Evolutionary conservation across 805 yeast genomes (phyloP).

Genomic region (Yamadazyma scolyti): DNA sequence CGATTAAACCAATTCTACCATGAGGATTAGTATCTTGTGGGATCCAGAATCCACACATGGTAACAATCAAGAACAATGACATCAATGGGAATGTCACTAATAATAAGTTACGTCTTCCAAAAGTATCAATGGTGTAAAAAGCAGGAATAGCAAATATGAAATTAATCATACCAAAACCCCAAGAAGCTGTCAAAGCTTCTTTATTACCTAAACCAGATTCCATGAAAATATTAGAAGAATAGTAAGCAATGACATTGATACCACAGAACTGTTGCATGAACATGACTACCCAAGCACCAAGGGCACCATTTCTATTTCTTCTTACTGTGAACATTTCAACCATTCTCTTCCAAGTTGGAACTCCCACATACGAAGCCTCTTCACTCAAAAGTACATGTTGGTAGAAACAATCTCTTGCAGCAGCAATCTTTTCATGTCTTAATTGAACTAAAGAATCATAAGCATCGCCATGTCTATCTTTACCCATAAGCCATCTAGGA

Average conservation of each 20-base stretch:
- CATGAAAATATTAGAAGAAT: conserved; percentile 71
- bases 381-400: conserved; percentile 56
- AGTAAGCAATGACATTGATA: conserved; percentile 82
- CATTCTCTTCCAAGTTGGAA: conserved; percentile 44
- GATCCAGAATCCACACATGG: conserved; percentile 74
- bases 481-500: conserved; percentile 65
- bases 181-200: conserved; percentile 69
- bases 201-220: conserved; percentile 61
- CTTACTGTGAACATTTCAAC: conserved; percentile 64
- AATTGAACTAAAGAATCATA: conserved; percentile 45
- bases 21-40: conserved; percentile 36
- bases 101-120: conserved; percentile 65
- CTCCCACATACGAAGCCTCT: conserved; percentile 49
- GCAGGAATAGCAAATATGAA: conserved; percentile 83
- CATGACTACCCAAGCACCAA: conserved; percentile 79
- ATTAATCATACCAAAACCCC: conserved; percentile 84
- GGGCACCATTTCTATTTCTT: conserved; percentile 79
- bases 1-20: conserved; percentile 63
- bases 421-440: conserved; percentile 46
- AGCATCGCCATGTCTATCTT: conserved; percentile 47
- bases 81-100: conserved; percentile 61
- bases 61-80: conserved; percentile 54
- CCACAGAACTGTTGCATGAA: conserved; percentile 93
- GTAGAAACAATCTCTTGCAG: conserved; percentile 65
- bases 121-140: conserved; percentile 70